Conservation (phyloP, 2,329 filamentous ascomycete species). For the Fusarium coicis region DNA sequence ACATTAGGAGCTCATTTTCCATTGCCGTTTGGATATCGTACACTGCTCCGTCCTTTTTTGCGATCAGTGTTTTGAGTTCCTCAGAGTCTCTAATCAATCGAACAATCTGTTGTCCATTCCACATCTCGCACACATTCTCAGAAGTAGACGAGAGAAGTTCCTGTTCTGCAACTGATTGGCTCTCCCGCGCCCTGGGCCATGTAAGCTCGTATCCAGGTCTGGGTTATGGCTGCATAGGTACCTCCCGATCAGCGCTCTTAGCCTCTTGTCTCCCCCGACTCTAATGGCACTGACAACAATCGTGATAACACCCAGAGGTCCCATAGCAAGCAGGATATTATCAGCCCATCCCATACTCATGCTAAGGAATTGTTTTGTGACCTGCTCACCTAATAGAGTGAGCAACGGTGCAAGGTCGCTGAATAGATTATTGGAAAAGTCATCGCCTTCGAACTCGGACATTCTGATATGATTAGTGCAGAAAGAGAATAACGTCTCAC, state of each 20-base stretch:
- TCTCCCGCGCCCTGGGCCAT: background rate
- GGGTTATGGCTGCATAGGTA: background rate
- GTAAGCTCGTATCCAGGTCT: background rate
- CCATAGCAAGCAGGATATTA: background rate
- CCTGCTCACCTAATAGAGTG: background rate
- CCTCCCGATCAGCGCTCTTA: background rate
- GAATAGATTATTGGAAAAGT: constrained; percentile 7
- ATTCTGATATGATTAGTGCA: background rate
- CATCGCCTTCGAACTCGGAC: background rate
- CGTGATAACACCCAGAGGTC: background rate
- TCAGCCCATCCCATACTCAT: background rate
- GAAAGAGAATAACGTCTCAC: background rate
- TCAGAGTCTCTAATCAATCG: background rate
- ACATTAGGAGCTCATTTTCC: too few species aligned
- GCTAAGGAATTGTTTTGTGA: background rate
- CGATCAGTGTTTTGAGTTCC: background rate
- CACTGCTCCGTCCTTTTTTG: background rate
- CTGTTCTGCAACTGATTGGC: background rate
- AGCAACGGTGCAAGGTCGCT: background rate
- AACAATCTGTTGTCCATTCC: background rate
- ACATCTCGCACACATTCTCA: background rate
- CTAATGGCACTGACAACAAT: background rate
- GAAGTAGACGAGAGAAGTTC: background rate
- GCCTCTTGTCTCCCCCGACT: background rate
- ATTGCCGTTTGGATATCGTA: background rate